phyloP scores from a whole-genome alignment of 352 stramenopile genomes.

The Stephanocyclus meneghinianus region DNA sequence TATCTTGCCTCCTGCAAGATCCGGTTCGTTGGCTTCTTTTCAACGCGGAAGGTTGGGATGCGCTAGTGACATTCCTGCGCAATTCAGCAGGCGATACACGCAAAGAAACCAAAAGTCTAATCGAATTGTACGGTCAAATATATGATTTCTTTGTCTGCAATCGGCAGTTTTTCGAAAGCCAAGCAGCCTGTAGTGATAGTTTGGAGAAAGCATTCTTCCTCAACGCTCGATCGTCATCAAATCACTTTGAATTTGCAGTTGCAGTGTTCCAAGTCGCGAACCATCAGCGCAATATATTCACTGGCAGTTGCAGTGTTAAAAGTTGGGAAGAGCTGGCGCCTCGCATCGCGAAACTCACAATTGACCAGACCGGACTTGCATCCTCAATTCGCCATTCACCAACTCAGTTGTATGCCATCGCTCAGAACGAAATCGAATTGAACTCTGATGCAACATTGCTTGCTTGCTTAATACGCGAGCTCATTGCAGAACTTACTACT shows the following conservation, averaged over 20 bases:
- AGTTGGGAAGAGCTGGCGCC: slow-evolving; percentile 11
- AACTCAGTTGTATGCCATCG: not conserved
- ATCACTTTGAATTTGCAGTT: slow-evolving; percentile 13
- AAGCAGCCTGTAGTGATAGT: slow-evolving; percentile 1
- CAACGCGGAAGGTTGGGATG: slow-evolving; percentile 14
- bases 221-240: not conserved
- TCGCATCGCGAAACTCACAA: slow-evolving; percentile 10
- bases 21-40: slow-evolving; percentile 13
- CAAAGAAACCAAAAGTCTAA: not conserved
- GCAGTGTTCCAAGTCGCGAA: slow-evolving; percentile 33
- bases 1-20: slow-evolving; percentile 25
- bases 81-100: slow-evolving; percentile 5
- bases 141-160: slow-evolving; percentile 14
- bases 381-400: slow-evolving; percentile 22
- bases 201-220: slow-evolving; percentile 14
- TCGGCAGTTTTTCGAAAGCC: not conserved
- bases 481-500: slow-evolving; percentile 9
- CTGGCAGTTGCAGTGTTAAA: slow-evolving; percentile 20
- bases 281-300: not conserved
- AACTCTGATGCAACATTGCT: slow-evolving; percentile 11
- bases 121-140: slow-evolving; percentile 32
- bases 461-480: slow-evolving; percentile 20
- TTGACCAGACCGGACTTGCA: slow-evolving; percentile 24
- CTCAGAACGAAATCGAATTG: slow-evolving; percentile 1
- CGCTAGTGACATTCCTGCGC: slow-evolving; percentile 12